Evolutionary conservation across 2,329 filamentous ascomycete genomes (phyloP).

Genomic region (Sporothrix schenckii): DNA sequence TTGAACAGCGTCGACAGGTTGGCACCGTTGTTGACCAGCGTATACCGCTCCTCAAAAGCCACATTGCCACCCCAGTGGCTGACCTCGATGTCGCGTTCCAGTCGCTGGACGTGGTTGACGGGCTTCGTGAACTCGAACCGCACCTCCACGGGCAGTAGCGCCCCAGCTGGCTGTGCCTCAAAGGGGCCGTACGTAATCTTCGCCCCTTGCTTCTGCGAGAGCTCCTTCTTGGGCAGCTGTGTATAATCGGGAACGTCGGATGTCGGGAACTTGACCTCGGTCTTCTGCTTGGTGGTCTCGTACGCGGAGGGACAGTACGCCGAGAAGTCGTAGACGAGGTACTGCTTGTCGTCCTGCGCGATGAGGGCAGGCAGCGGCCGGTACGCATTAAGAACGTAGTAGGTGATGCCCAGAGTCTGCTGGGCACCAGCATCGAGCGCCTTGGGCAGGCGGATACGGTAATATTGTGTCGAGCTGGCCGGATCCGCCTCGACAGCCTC

Average conservation of each 20-base stretch:
- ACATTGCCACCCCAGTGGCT: conserved; percentile 98
- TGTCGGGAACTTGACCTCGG: conserved; percentile 86
- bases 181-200: conserved; percentile 92
- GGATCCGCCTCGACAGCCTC: conserved; percentile 67
- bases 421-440: conserved; percentile 76
- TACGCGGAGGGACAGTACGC: conserved; percentile 85
- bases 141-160: conserved; percentile 70
- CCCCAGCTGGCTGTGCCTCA: conserved; percentile 75
- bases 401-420: conserved; percentile 85
- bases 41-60: conserved; percentile 92
- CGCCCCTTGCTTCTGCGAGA: conserved; percentile 78
- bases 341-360: conserved; percentile 83
- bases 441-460: conserved; percentile 75
- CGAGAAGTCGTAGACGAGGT: conserved; percentile 81
- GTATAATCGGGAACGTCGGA: conserved; percentile 84
- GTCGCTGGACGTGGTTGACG: conserved; percentile 72
- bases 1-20: conserved; percentile 73
- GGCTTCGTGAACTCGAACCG: conserved; percentile 97
- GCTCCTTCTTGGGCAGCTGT: conserved; percentile 64
- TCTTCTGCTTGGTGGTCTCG: conserved; percentile 89
- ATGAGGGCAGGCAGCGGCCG: conserved; percentile 79
- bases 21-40: conserved; percentile 82
- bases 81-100: conserved; percentile 92
- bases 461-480: conserved; percentile 76
- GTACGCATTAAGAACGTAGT: conserved; percentile 78